Percentiles rank a stretch among this genome's conserved stretches.
phyloP scores from a whole-genome alignment of 73 alveolate species.

The Paramecium sexaurelia region DNA sequence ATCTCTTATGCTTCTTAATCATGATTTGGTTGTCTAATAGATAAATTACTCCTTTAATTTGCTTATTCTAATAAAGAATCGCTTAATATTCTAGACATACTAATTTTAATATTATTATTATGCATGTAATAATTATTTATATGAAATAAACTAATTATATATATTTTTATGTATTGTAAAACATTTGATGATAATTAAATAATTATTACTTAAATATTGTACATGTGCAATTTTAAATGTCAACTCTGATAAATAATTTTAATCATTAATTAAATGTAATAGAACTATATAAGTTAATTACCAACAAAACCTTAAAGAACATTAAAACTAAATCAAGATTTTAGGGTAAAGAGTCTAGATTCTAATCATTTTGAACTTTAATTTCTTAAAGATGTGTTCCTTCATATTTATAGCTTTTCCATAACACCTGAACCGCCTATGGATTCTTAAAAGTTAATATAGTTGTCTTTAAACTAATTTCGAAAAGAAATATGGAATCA shows the following conservation, averaged over 20 bases:
- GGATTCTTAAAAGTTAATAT: background rate
- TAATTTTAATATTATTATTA: background rate
- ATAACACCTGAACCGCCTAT: background rate
- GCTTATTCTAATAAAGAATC: conserved; percentile 14
- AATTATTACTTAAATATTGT: background rate
- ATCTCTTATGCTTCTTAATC: conserved; percentile 1
- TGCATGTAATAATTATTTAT: background rate
- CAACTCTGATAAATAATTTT: background rate
- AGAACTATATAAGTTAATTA: background rate
- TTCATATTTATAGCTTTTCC: background rate
- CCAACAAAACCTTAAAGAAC: background rate
- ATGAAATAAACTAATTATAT: background rate
- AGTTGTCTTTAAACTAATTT: background rate
- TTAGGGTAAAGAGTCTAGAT: background rate
- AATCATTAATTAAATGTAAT: background rate
- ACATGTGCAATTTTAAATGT: background rate
- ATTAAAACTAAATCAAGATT: background rate
- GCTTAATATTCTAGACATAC: conserved; percentile 17
- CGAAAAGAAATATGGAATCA: background rate
- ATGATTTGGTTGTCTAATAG: background rate
- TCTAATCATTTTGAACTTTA: background rate
- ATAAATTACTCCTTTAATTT: background rate
- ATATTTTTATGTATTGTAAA: background rate
- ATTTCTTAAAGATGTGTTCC: background rate
- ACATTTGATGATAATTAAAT: too few species aligned